A percentile compares a stretch with the other conserved stretches of the same genome.
Evolutionary conservation across 2,329 filamentous ascomycete species (phyloP).

Genomic region (Xylogone sp.): DNA sequence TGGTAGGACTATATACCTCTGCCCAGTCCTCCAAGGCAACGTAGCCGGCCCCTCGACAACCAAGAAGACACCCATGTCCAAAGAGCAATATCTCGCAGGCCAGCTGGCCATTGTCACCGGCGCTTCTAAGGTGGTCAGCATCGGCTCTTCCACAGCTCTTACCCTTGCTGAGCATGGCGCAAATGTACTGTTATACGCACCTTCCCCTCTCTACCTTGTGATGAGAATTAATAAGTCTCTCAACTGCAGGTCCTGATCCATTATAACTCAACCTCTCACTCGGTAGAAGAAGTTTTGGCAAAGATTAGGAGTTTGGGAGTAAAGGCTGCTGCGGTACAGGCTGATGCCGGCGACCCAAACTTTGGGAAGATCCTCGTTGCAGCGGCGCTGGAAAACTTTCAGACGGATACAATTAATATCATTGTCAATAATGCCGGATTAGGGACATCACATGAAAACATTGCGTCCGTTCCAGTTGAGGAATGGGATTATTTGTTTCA

Average conservation of each 20-base stretch:
- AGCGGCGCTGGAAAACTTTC: conserved; percentile 2
- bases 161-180: conserved; percentile 12
- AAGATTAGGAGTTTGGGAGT: conserved; percentile 2
- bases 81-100: conserved; percentile 21
- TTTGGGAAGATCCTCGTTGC: conserved; percentile 2
- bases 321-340: not conserved
- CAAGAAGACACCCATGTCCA: not conserved
- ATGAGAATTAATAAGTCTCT: not conserved
- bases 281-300: not conserved
- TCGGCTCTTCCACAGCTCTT: conserved; percentile 12
- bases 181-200: conserved; percentile 10
- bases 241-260: not conserved
- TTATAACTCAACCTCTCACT: conserved; percentile 2
- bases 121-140: conserved; percentile 6
- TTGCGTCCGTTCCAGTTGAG: conserved; percentile 20
- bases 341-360: not conserved
- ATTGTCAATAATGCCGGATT: conserved; percentile 1
- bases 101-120: conserved; percentile 14
- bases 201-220: not conserved
- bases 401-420: conserved; percentile 2
- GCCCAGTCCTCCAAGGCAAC: not conserved
- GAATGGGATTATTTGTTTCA: conserved; percentile 70
- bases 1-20: not conserved
- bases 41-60: not conserved
- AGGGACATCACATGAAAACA: not conserved